Conservation (phyloP, 805 yeast species). For the Wickerhamomyces strasburgensis region DNA sequence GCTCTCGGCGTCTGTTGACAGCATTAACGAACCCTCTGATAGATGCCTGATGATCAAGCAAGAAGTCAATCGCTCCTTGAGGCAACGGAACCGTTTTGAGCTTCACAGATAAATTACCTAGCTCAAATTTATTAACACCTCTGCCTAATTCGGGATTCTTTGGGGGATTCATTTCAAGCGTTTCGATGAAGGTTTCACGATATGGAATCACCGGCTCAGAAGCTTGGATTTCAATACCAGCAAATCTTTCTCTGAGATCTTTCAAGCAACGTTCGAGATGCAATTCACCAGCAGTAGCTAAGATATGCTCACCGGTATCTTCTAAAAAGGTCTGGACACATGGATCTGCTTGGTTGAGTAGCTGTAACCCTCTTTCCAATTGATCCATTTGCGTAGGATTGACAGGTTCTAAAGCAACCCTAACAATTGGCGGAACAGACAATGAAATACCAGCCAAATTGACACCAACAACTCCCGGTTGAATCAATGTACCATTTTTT, state of each 20-base stretch:
- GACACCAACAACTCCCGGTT: slow-evolving; percentile 55
- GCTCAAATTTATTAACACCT: slow-evolving; percentile 43
- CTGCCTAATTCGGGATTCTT: slow-evolving; percentile 42
- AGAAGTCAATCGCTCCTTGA: slow-evolving; percentile 39
- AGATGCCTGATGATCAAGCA: slow-evolving; percentile 41
- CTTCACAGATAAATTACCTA: slow-evolving; percentile 44
- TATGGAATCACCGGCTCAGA: slow-evolving; percentile 95
- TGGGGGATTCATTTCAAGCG: slow-evolving; percentile 47
- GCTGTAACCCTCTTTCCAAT: slow-evolving; percentile 71
- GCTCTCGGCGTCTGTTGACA: slow-evolving; percentile 11
- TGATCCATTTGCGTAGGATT: slow-evolving; percentile 76
- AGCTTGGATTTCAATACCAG: slow-evolving; percentile 78
- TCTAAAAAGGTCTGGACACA: slow-evolving; percentile 83
- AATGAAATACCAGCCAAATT: slow-evolving; percentile 72
- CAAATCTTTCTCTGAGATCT: slow-evolving; percentile 86
- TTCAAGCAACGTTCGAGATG: slow-evolving; percentile 93
- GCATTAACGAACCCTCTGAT: slow-evolving; percentile 33
- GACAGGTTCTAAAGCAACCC: slow-evolving; percentile 93
- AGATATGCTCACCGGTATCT: slow-evolving; percentile 88
- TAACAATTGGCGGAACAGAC: slow-evolving; percentile 84
- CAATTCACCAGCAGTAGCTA: slow-evolving; percentile 94
- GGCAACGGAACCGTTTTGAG: slow-evolving; percentile 53
- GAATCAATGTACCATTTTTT: slow-evolving; percentile 80
- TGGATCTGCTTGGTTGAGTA: slow-evolving; percentile 87
- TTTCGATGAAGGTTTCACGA: slow-evolving; percentile 68